Base-by-base conservation (phyloP, 805 yeast species). In the Ogataea sp. region DNA sequence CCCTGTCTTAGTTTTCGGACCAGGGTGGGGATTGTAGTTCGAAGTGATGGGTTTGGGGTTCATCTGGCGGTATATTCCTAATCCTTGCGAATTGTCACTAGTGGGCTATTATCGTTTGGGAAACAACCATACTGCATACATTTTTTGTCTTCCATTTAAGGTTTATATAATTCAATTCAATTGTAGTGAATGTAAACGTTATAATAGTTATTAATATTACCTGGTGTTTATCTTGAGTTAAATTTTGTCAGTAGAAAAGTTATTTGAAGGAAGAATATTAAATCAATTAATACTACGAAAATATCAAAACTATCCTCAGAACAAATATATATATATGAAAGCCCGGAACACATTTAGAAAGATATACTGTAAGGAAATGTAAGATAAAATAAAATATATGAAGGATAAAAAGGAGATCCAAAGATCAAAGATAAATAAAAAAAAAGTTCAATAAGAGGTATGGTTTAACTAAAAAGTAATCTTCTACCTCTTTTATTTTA, bases 71-170 rank as follows among this genome's bases (percentile, higher is more conserved):
- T 95, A 90, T 90, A 90, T 90, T 90, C 97, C 97, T 90, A 83
- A 74, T 87, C 96, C 78, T 90, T 89, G 82, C 94, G 95, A 73
- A 83, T 77, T 84, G 82, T 78, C 83, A 55, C 48, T 52, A 44
- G 71, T 75, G 70, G 93, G 79, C 94, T 78, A 72, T 90, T 78
- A 80, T 82, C 95, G 93, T 79, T 86, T 85, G 96, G 90, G 97
- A 88, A 85, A 85, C 62, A 89, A 89, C 97, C 97, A 89, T 90
- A 95, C 87, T 80, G 97, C 95, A 70, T 62, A 90, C 97, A 90
- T 80, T 18, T 23, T 34, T 25, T 17, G 20, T 31, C 11, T 31
- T 7, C 24, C 16, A 9, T 29, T 29, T 29, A 7, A 10, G 6
- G 6, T 10, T 29, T 15, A 9, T 26, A n/a, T 26, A 26, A 26